phyloP scores from a whole-genome alignment of 768 basidiomycete genomes.

The Tubosaeta sp. region DNA sequence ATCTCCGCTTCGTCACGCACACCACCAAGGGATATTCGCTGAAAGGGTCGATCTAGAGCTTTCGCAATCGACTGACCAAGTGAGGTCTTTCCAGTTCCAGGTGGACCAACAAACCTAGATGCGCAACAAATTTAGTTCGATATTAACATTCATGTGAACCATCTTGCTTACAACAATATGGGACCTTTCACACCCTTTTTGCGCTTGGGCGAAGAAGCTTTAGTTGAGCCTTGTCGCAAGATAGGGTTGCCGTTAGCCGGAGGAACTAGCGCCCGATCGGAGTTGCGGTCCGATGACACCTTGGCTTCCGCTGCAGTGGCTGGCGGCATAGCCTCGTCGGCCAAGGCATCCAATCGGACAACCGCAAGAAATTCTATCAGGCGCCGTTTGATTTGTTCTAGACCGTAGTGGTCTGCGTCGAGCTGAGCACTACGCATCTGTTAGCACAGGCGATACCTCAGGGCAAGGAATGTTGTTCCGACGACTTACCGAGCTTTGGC shows the following conservation, averaged over 20 bases:
- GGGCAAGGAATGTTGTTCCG: background rate
- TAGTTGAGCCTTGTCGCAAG: conserved; percentile 10
- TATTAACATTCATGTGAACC: background rate
- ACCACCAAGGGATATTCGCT: conserved; percentile 88
- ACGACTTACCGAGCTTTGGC: conserved; percentile 50
- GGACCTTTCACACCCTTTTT: conserved; percentile 60
- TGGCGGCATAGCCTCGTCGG: conserved; percentile 13
- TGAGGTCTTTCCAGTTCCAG: conserved; percentile 89
- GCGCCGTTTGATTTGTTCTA: conserved; percentile 89
- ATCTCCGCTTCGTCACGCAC: conserved; percentile 91
- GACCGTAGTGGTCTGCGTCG: conserved; percentile 86
- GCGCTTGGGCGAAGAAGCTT: conserved; percentile 5
- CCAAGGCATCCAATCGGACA: conserved; percentile 50
- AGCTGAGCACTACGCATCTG: conserved; percentile 47
- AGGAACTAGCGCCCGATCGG: conserved; percentile 20
- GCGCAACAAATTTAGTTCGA: background rate
- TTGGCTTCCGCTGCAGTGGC: conserved; percentile 5
- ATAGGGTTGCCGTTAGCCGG: conserved; percentile 10
- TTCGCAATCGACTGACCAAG: conserved; percentile 86
- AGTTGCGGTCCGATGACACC: conserved; percentile 16
- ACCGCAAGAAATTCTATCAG: conserved; percentile 91
- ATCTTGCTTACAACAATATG: conserved; percentile 50
- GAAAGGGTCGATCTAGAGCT: conserved; percentile 80
- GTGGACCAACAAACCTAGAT: conserved; percentile 81
- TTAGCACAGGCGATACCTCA: background rate